Conservation (phyloP, 257 asterid genomes). For the Cynanchum wilfordii region DNA sequence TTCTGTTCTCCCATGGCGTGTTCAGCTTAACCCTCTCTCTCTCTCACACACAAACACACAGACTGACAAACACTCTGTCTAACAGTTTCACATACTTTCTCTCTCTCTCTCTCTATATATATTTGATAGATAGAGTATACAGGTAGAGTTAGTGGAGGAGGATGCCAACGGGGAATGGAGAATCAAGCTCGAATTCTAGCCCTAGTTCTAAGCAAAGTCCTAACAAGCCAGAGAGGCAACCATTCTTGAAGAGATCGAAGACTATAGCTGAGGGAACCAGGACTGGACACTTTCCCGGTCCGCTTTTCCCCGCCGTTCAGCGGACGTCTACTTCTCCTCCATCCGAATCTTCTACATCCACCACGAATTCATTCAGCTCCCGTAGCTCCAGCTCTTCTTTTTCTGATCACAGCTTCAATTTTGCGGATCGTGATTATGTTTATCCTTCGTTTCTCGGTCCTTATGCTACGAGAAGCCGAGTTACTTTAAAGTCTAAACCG, state of each 20-base stretch:
- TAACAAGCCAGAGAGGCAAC: slow-evolving; percentile 48
- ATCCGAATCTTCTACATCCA: slow-evolving; percentile 17
- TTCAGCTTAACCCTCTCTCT: not conserved
- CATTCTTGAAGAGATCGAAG: slow-evolving; percentile 58
- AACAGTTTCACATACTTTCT: not conserved
- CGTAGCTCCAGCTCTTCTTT: slow-evolving; percentile 19
- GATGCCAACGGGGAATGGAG: slow-evolving; percentile 43
- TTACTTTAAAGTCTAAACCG: slow-evolving; percentile 42
- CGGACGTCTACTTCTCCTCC: slow-evolving; percentile 46
- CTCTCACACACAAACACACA: not conserved
- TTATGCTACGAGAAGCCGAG: slow-evolving; percentile 68
- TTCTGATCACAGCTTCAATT: slow-evolving; percentile 43
- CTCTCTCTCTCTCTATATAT: not conserved
- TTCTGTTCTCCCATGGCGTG: slow-evolving; percentile 1
- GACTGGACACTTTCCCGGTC: slow-evolving; percentile 43
- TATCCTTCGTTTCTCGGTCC: slow-evolving; percentile 90
- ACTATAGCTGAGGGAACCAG: slow-evolving; percentile 37
- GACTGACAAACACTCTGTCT: not conserved
- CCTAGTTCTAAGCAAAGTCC: slow-evolving; percentile 26
- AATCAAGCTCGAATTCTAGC: slow-evolving; percentile 20
- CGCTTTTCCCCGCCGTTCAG: slow-evolving; percentile 58
- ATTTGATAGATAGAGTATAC: not conserved
- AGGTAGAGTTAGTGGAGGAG: not conserved
- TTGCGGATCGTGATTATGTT: slow-evolving; percentile 83
- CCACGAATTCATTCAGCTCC: slow-evolving; percentile 13